phyloP scores from a whole-genome alignment of 78 protist genomes.

The Polysphondylium violaceum region DNA sequence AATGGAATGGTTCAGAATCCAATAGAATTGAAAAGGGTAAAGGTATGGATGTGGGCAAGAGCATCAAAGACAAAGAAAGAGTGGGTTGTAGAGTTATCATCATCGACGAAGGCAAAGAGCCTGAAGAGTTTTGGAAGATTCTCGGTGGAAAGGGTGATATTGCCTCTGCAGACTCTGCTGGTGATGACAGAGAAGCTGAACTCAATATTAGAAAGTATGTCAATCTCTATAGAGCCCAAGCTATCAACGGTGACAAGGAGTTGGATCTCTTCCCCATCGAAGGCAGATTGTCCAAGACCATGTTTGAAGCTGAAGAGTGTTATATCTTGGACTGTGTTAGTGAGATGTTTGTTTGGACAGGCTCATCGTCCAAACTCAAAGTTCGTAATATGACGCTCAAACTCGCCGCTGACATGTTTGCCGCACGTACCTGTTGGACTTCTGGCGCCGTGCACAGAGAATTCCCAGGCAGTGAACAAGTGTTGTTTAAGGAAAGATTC shows the following conservation, averaged over 20 bases:
- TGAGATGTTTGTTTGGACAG: slow-evolving; percentile 87
- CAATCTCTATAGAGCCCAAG: slow-evolving; percentile 35
- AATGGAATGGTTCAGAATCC: slow-evolving; percentile 87
- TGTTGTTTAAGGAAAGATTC: slow-evolving; percentile 81
- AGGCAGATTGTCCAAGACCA: slow-evolving; percentile 51
- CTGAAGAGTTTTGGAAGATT: slow-evolving; percentile 80
- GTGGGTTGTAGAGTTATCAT: slow-evolving; percentile 62
- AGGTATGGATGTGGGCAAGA: slow-evolving; percentile 84
- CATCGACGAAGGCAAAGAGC: slow-evolving; percentile 76
- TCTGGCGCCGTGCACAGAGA: slow-evolving; percentile 58
- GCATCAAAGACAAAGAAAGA: slow-evolving; percentile 83
- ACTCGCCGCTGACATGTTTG: slow-evolving; percentile 49
- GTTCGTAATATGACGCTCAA: slow-evolving; percentile 43
- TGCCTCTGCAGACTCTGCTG: slow-evolving; percentile 57
- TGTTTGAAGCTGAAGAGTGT: slow-evolving; percentile 50
- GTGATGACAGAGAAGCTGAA: slow-evolving; percentile 85
- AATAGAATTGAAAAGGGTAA: slow-evolving; percentile 86
- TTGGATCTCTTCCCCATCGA: slow-evolving; percentile 49
- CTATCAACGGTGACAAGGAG: slow-evolving; percentile 38
- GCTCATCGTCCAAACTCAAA: slow-evolving; percentile 46
- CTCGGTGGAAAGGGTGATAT: slow-evolving; percentile 70
- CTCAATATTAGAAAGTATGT: slow-evolving; percentile 41
- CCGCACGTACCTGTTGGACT: slow-evolving; percentile 7
- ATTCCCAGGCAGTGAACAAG: slow-evolving; percentile 82
- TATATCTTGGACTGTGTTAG: slow-evolving; percentile 77